Evolutionary conservation across 2,329 filamentous ascomycete species (phyloP).

Genomic region (Sarocladiaceae sp.): DNA sequence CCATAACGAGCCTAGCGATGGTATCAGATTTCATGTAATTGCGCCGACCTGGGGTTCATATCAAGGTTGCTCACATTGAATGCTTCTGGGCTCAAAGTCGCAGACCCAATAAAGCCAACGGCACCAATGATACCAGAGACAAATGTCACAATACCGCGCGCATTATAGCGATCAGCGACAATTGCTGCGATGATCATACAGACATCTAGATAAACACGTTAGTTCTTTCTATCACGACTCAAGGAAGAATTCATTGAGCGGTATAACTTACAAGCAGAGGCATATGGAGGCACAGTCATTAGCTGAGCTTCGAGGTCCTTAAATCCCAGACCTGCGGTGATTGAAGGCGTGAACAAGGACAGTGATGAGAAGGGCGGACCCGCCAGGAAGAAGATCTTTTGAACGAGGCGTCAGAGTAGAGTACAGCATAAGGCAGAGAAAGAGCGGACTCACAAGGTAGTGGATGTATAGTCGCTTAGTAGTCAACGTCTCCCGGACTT

Average conservation of each 20-base stretch:
- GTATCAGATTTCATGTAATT: neutral
- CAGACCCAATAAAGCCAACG: slow-evolving; percentile 10
- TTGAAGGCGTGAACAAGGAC: slow-evolving; percentile 20
- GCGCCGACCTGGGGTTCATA: too few relatives aligned
- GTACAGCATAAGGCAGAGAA: too few relatives aligned
- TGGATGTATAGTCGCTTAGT: too few relatives aligned
- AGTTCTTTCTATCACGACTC: too few relatives aligned
- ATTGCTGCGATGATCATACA: slow-evolving; percentile 38
- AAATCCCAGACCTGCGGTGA: slow-evolving; percentile 21
- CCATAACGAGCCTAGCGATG: slow-evolving; percentile 38
- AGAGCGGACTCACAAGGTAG: too few relatives aligned
- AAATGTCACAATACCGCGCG: slow-evolving; percentile 35
- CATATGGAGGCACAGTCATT: slow-evolving; percentile 45
- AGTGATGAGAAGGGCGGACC: slow-evolving; percentile 16
- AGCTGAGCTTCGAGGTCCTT: slow-evolving; percentile 19
- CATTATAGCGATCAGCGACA: slow-evolving; percentile 38
- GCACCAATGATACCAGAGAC: slow-evolving; percentile 10
- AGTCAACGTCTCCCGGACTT: too few relatives aligned
- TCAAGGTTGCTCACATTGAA: too few relatives aligned
- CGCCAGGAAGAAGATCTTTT: too few relatives aligned
- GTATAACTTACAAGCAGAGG: too few relatives aligned
- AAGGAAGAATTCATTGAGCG: too few relatives aligned
- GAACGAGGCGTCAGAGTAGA: too few relatives aligned
- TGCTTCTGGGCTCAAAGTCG: slow-evolving; percentile 40
- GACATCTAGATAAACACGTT: too few relatives aligned